These are phyloP conservation scores for Aristolochia fimbriata DNA, from an alignment of 164 flowering plant genomes.

Conservation along the genomic window DNA sequence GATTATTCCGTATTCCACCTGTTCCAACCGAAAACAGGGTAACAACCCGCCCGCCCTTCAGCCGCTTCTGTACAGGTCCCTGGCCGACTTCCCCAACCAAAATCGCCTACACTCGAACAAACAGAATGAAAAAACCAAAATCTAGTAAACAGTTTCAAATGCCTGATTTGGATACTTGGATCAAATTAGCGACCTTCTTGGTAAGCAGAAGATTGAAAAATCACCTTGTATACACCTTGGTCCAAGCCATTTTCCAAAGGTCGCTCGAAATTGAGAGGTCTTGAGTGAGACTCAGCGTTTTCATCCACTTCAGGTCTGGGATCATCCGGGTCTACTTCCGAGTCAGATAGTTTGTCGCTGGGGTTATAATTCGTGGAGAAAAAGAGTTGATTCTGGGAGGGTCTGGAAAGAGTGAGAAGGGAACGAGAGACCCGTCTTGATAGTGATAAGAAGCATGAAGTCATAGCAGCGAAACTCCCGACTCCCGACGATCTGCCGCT, in stretches of 20 bases:
- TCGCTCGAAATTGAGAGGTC: conserved; percentile 13
- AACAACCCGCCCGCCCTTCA: conserved; percentile 57
- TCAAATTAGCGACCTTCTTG: too few relatives aligned
- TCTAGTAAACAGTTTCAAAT: too few relatives aligned
- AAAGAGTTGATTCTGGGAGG: conserved; percentile 9
- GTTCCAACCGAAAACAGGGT: conserved; percentile 72
- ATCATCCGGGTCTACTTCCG: conserved; percentile 10
- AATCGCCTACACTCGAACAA: conserved; percentile 46
- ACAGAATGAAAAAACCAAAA: not conserved
- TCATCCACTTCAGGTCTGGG: conserved; percentile 17
- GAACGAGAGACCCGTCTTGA: conserved; percentile 30
- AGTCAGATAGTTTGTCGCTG: not conserved
- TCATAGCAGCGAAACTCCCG: not conserved
- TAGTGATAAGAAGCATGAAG: not conserved
- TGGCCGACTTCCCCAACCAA: conserved; percentile 87
- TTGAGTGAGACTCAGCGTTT: not conserved
- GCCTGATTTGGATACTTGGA: too few relatives aligned
- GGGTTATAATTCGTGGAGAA: not conserved
- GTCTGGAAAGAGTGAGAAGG: conserved; percentile 20
- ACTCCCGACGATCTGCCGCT: not conserved
- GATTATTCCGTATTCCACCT: conserved; percentile 78
- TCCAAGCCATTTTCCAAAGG: conserved; percentile 69
- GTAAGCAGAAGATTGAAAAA: not conserved
- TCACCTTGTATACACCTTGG: conserved; percentile 72
- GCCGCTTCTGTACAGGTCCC: conserved; percentile 64